These are phyloP conservation scores for Porcisia hertigi DNA, from an alignment of 208 protist species.

Conservation along the genomic window DNA sequence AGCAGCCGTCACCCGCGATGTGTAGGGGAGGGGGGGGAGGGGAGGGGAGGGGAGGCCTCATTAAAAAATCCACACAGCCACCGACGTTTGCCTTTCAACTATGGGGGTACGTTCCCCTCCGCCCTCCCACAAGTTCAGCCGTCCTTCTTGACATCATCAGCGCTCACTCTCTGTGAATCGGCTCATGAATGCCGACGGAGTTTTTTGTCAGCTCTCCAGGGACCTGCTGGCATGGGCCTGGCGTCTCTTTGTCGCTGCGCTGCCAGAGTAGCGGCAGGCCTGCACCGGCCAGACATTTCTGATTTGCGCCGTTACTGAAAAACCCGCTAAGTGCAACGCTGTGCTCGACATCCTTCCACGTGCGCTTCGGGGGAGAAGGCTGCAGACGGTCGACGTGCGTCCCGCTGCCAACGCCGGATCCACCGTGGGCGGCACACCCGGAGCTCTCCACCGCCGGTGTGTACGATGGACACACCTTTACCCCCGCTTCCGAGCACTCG, in stretches of 20 bases:
- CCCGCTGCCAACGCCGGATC: not conserved
- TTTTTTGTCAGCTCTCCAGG: constrained; percentile 1
- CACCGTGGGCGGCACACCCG: not conserved
- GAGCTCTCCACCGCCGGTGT: not conserved
- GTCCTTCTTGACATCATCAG: too few species aligned
- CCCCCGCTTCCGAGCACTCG: not conserved
- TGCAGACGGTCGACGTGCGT: not conserved
- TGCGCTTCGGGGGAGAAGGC: constrained; percentile 12
- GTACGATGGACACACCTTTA: not conserved
- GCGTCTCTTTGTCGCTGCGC: not conserved
- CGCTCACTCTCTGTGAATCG: not conserved
- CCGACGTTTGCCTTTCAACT: too few species aligned
- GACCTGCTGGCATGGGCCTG: not conserved
- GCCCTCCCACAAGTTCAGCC: too few species aligned
- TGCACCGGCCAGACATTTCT: not conserved
- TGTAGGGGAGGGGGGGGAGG: too few species aligned
- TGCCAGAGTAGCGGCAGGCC: not conserved
- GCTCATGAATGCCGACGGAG: not conserved
- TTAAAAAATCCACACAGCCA: too few species aligned
- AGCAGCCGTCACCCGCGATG: too few species aligned
- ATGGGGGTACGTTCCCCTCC: too few species aligned
- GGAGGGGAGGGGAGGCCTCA: too few species aligned
- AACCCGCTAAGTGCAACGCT: constrained; percentile 43
- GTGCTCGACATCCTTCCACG: constrained; percentile 34
- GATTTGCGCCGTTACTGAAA: constrained; percentile 25